Conservation (phyloP, 805 yeast genomes). For the Starmerella apicola region DNA sequence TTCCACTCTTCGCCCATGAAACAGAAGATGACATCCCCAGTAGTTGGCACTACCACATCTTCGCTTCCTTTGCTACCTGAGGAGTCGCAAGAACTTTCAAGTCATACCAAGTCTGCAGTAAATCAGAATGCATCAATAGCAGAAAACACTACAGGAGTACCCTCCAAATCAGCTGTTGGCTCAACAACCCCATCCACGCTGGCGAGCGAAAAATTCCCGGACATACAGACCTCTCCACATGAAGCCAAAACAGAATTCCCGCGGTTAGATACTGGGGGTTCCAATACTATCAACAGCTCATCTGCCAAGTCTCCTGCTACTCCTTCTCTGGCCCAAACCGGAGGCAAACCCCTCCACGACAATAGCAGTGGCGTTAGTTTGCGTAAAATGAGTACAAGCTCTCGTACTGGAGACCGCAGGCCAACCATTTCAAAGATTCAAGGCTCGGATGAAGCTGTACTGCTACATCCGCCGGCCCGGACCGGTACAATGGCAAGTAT, state of each 20-base stretch:
- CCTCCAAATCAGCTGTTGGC: no score
- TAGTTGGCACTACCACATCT: no score
- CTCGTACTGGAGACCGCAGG: not conserved
- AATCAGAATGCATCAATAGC: not conserved
- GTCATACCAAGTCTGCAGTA: not conserved
- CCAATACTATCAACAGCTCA: not conserved
- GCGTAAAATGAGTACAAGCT: not conserved
- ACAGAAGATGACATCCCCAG: not conserved
- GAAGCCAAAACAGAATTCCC: not conserved
- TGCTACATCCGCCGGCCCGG: not conserved
- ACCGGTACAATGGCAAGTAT: not conserved
- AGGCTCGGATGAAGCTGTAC: constrained; percentile 2
- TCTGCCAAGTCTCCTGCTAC: not conserved
- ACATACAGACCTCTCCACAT: not conserved
- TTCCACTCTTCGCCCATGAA: constrained; percentile 2
- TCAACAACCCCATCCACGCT: not conserved
- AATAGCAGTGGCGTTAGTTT: no score
- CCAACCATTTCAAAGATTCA: not conserved
- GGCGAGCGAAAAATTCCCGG: not conserved
- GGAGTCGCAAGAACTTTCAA: not conserved
- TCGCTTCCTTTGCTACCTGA: not conserved
- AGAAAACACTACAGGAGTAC: not conserved
- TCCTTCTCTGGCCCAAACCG: not conserved
- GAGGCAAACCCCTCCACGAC: not conserved
- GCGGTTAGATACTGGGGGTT: no score